Percentiles rank a stretch among this genome's conserved stretches.
Evolutionary conservation across 176 grass and related monocot species (phyloP).

Genomic region (Lolium multiflorum): DNA sequence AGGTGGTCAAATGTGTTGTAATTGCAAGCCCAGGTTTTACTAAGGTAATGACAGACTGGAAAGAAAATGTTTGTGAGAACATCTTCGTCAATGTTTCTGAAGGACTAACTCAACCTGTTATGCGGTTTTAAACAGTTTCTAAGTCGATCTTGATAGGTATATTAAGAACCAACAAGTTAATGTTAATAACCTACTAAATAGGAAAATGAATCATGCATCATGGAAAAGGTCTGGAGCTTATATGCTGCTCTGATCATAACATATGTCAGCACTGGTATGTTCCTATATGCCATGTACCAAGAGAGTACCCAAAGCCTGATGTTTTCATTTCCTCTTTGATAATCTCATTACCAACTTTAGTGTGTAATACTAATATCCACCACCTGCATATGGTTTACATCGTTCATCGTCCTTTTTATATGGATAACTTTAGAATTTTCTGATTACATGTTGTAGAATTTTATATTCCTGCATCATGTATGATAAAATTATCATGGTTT

Average conservation of each 20-base stretch:
- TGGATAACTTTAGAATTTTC: not conserved
- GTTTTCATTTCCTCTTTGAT: constrained; percentile 26
- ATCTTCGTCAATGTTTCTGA: not conserved
- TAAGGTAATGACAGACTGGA: constrained; percentile 65
- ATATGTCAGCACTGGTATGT: not conserved
- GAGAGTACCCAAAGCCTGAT: constrained; percentile 27
- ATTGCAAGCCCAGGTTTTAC: constrained; percentile 98
- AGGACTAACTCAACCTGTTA: not conserved
- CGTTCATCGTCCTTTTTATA: not conserved
- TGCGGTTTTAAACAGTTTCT: not conserved
- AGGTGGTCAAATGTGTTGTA: constrained; percentile 81
- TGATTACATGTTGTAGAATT: not conserved
- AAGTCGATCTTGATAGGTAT: not conserved
- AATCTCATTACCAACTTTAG: not conserved
- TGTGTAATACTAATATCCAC: not conserved
- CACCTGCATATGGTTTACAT: constrained; percentile 1
- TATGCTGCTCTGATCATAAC: not conserved
- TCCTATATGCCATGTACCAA: not conserved
- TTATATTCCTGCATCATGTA: not conserved
- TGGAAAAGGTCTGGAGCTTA: not conserved
- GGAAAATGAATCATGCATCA: constrained; percentile 15
- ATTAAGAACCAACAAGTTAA: not conserved
- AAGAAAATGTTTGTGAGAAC: not conserved
- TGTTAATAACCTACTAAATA: constrained; percentile 24
- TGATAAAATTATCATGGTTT: not conserved